Evolutionary conservation across 495 filamentous ascomycete species (phyloP).

Genomic region (Talaromyces nanjingensis): DNA sequence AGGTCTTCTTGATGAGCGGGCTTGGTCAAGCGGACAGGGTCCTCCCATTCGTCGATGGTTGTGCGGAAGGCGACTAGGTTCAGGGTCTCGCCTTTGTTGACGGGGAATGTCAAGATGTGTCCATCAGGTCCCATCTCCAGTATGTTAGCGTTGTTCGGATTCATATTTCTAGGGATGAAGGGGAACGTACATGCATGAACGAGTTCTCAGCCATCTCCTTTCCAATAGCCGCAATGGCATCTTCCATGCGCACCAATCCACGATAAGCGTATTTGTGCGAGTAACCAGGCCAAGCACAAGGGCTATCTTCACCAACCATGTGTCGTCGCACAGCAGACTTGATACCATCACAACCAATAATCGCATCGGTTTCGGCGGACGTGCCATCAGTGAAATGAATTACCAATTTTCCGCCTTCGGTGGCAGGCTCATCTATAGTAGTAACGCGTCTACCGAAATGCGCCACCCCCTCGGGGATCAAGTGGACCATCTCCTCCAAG

Average conservation of each 20-base stretch:
- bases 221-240: slow-evolving; percentile 41
- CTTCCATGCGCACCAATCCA: slow-evolving; percentile 43
- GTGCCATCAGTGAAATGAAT: slow-evolving; percentile 16
- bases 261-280: slow-evolving; percentile 46
- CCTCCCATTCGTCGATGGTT: slow-evolving; percentile 29
- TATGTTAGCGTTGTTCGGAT: background rate
- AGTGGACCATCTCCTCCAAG: slow-evolving; percentile 37
- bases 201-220: slow-evolving; percentile 37
- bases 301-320: slow-evolving; percentile 31
- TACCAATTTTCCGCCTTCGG: background rate
- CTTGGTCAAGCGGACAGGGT: slow-evolving; percentile 19
- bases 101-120: slow-evolving; percentile 42
- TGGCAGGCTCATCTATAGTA: background rate
- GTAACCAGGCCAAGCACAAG: slow-evolving; percentile 33
- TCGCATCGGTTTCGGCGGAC: slow-evolving; percentile 32
- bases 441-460: slow-evolving; percentile 35
- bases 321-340: slow-evolving; percentile 41
- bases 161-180: background rate
- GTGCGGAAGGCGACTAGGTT: slow-evolving; percentile 34
- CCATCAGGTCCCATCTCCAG: slow-evolving; percentile 34
- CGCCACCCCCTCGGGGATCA: slow-evolving; percentile 35
- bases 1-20: slow-evolving; percentile 26
- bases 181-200: slow-evolving; percentile 28
- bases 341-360: slow-evolving; percentile 56
- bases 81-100: slow-evolving; percentile 36